Base-by-base conservation (phyloP, 306 rosid genomes). In the Trifolium pratense region DNA sequence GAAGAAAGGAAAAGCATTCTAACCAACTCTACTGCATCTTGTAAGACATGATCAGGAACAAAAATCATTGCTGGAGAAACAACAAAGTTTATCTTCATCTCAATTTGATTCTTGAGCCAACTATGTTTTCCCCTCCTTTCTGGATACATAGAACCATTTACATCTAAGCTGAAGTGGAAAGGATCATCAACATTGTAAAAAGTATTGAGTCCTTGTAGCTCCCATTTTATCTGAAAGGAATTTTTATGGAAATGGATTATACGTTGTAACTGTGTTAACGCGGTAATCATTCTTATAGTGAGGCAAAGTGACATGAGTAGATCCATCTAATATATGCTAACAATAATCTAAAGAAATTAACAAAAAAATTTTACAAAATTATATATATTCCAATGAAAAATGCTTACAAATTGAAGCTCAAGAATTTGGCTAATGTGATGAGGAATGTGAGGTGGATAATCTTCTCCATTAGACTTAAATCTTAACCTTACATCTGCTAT, bases 371-470 rank as follows among this genome's bases (percentile, higher is more conserved):
- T 74, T 74, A 37, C 42, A n/a, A 55, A 61, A 31, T 9, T 6
- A 16, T 18, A 53, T 25, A 45, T 16, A 16, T 39, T 20, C 20
- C 1, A 36, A 70, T 43, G 39, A 26, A 17, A 75, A 71, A 8
- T 62, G 70, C 83, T 81, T 86, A 88, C 90, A 76, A 80, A 37
- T 37, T 88, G 64, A 69, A 86, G 61, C 73, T 86, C 83, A 9
- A 84, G 66, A 76, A 88, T 13, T 57, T 77, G 84, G 43, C 77
- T 70, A 71, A 86, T 42, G 52, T 78, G 49, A 29, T 56, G 80
- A 79, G 92, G 92, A 63, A 86, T 70, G 25, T 75, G 31, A 79
- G 75, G 70, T 39, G 89, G 90, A 51, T 80, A 84, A 61, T 78
- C 80, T 76, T 84, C 81, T 9, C 87, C 86, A 40, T 57, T 75